Evolutionary conservation across 2,329 filamentous ascomycete genomes (phyloP), one percentile per base, ranked within the genome.

Genomic region (Clarireedia sp.): DNA sequence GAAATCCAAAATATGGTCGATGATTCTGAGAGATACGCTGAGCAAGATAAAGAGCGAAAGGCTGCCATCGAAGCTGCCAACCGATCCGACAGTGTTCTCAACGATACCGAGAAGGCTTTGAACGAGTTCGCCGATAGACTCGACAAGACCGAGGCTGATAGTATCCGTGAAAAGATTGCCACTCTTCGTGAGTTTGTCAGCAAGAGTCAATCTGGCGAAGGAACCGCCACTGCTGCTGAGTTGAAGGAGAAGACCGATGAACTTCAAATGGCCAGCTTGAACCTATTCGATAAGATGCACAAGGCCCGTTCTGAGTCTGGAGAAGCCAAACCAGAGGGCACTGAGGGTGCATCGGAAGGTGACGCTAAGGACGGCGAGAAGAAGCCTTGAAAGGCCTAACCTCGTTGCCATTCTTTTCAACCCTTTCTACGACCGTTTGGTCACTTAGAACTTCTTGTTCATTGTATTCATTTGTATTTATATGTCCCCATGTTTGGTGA

Each of bases 261-360:
- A 76, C 88, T 99, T 71, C 94, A 97, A 79, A 89, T 87, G 73
- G 89, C 92, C 65, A 92, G 87, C 75, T 80, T 99, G 76, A 95
- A 89, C 77, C 85, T 97, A 69, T 97, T 99, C 74, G 94, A 97
- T 80, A 96, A 97, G 87, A 96, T 99, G 89, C 92, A 99, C 88
- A 95, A 95, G 82, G 90, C 92, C 65, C 86, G 89, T 67, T 73
- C 76, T 65, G 87, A 91, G 78, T 78, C 78, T 66, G 73, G 77
- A 69, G 74, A 81, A 70, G 74, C 80, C 68, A 50, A 55, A 26
- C 66, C 64, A 73, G 67, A 71, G 75, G 67, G 73, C 77, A 59
- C 69, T 75, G 74, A 73, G 59, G 63, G 60, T 48, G 48, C 65
- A 52, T 45, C 64, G 54, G 84, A 88, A 71, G 83, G 79, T 63